Percentiles rank a stretch among this genome's conserved stretches.
These are phyloP conservation scores for Pogostemon cablin DNA, from an alignment of 257 asterid species.

Conservation along the genomic window DNA sequence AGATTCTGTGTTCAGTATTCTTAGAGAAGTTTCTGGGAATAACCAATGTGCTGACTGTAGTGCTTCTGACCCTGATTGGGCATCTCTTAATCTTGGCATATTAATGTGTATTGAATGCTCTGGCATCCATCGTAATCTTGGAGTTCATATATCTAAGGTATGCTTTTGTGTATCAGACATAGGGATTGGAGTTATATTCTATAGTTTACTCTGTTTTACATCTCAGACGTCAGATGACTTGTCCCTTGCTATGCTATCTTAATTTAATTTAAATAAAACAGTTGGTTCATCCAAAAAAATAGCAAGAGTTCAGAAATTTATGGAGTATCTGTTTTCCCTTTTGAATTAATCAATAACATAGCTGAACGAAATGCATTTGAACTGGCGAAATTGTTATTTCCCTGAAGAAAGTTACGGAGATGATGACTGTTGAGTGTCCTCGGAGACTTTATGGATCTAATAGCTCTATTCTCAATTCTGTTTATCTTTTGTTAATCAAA, in stretches of 20 bases:
- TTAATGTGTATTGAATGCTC: constrained; percentile 98
- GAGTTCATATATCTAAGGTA: constrained; percentile 99
- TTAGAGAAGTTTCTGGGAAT: constrained; percentile 83
- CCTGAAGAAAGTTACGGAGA: constrained; percentile 1
- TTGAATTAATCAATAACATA: not conserved
- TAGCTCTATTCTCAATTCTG: not conserved
- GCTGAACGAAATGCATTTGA: constrained; percentile 16
- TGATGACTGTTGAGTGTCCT: constrained; percentile 1
- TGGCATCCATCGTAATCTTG: constrained; percentile 97
- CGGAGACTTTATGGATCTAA: not conserved
- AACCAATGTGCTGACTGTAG: constrained; percentile 89
- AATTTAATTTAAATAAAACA: not conserved
- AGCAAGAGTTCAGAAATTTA: constrained; percentile 1
- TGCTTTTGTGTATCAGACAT: not conserved
- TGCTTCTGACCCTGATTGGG: constrained; percentile 94
- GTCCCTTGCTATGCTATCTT: not conserved
- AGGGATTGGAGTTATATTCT: not conserved
- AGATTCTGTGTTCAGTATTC: constrained; percentile 72
- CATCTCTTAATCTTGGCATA: constrained; percentile 93
- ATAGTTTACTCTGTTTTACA: not conserved
- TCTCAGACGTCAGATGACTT: constrained; percentile 7
- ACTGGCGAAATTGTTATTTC: not conserved
- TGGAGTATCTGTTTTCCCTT: constrained; percentile 5
- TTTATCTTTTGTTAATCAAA: constrained; percentile 17
- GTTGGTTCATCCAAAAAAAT: not conserved